Percentiles rank a stretch among this genome's conserved stretches.
These are phyloP conservation scores for Zea luxurians DNA, from an alignment of 176 grass and related monocot genomes.

Conservation along the genomic window DNA sequence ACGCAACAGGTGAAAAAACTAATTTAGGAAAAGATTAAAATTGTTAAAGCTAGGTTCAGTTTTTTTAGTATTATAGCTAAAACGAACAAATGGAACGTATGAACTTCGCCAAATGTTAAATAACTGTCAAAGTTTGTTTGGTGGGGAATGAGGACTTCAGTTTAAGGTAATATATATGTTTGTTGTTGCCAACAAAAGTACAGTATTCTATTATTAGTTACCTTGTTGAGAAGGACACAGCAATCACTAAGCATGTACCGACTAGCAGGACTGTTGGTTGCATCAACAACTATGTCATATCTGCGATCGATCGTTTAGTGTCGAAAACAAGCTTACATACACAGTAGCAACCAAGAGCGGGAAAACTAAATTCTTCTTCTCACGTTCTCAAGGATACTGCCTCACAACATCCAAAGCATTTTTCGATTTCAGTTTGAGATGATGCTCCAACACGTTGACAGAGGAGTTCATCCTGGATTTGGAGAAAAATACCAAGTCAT, in stretches of 20 bases:
- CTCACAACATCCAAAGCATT: constrained; percentile 70
- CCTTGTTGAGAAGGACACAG: constrained; percentile 79
- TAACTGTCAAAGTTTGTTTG: background rate
- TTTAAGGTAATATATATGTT: background rate
- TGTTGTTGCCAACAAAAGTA: background rate
- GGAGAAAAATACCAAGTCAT: background rate
- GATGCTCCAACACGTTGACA: constrained; percentile 69
- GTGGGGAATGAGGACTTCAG: background rate
- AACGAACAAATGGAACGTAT: too few relatives aligned
- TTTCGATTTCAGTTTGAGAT: constrained; percentile 58
- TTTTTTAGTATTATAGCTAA: background rate
- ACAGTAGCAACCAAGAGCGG: background rate
- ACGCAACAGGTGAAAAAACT: background rate
- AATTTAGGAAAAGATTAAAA: background rate
- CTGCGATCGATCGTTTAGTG: constrained; percentile 51
- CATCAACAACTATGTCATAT: constrained; percentile 86
- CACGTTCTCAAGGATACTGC: constrained; percentile 62
- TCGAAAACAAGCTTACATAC: constrained; percentile 42
- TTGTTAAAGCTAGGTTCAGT: background rate
- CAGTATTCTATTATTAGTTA: constrained; percentile 26
- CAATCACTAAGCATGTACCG: constrained; percentile 93
- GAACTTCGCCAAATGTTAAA: background rate
- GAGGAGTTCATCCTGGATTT: constrained; percentile 79
- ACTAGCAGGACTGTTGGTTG: constrained; percentile 73
- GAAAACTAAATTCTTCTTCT: background rate